These are phyloP conservation scores for Nicotiana attenuata DNA, from an alignment of 257 asterid species.

Conservation along the genomic window DNA sequence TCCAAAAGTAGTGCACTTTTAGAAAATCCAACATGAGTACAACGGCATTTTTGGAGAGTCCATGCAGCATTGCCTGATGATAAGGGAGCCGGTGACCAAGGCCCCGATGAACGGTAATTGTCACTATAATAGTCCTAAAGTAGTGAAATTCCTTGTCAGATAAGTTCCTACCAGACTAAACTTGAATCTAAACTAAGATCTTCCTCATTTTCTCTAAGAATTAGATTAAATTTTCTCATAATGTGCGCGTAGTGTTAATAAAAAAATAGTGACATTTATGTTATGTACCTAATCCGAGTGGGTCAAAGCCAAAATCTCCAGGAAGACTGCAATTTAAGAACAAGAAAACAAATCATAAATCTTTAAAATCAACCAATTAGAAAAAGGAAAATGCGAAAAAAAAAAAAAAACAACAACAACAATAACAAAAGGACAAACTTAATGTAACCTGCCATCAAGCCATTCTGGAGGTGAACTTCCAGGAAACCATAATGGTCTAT, in stretches of 20 bases:
- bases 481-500: slow-evolving; percentile 89
- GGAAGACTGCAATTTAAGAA: slow-evolving; percentile 52
- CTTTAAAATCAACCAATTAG: not conserved
- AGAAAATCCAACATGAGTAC: too few relatives aligned
- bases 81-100: not conserved
- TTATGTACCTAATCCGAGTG: slow-evolving; percentile 66
- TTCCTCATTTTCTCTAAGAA: not conserved
- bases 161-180: not conserved
- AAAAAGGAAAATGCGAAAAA: not conserved
- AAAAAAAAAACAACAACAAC: too few relatives aligned
- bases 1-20: too few relatives aligned
- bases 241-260: too few relatives aligned
- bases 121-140: not conserved
- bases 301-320: slow-evolving; percentile 90
- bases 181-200: not conserved
- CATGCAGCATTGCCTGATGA: not conserved
- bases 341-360: not conserved
- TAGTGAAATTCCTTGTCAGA: not conserved
- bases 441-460: slow-evolving; percentile 76
- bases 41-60: too few relatives aligned
- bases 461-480: slow-evolving; percentile 86
- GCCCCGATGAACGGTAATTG: not conserved
- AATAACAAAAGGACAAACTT: too few relatives aligned
- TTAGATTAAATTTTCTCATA: not conserved
- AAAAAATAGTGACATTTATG: not conserved